These are phyloP conservation scores for Suillus variegatus DNA, from an alignment of 768 basidiomycete species.

Conservation along the genomic window DNA sequence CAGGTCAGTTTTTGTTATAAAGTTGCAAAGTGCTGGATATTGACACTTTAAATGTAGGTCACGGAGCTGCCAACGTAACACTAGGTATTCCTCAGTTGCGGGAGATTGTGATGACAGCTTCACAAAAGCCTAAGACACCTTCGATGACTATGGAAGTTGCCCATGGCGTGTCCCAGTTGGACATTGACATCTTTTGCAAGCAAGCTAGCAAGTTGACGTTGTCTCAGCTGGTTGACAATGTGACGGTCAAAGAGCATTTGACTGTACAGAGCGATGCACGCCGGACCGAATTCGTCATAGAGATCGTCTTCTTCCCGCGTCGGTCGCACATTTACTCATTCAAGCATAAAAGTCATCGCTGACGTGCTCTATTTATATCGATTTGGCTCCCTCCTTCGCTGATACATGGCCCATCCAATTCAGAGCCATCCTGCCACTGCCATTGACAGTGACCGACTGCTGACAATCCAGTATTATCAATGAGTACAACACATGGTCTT, in stretches of 20 bases:
- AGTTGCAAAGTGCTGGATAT: neutral
- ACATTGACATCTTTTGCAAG: conserved; percentile 83
- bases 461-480: neutral
- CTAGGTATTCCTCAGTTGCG: conserved; percentile 97
- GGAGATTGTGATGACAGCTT: conserved; percentile 99
- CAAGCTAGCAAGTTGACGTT: conserved; percentile 82
- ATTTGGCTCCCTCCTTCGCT: too few species aligned
- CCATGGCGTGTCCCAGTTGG: conserved; percentile 47
- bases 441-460: too few species aligned
- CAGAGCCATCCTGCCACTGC: too few species aligned
- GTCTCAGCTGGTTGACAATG: conserved; percentile 84
- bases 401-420: too few species aligned
- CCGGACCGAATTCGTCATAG: conserved; percentile 76
- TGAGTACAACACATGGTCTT: conserved; percentile 48
- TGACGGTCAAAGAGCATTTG: conserved; percentile 79
- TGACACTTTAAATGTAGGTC: conserved; percentile 54
- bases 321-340: too few species aligned
- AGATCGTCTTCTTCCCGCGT: conserved; percentile 90
- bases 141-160: conserved; percentile 89
- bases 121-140: conserved; percentile 93
- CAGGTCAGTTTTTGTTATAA: conserved; percentile 55
- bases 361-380: too few species aligned
- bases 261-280: conserved; percentile 66
- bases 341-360: too few species aligned
- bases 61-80: conserved; percentile 98